These are phyloP conservation scores for Globisporangium iwayamae DNA, from an alignment of 352 stramenopile species.

Conservation along the genomic window DNA sequence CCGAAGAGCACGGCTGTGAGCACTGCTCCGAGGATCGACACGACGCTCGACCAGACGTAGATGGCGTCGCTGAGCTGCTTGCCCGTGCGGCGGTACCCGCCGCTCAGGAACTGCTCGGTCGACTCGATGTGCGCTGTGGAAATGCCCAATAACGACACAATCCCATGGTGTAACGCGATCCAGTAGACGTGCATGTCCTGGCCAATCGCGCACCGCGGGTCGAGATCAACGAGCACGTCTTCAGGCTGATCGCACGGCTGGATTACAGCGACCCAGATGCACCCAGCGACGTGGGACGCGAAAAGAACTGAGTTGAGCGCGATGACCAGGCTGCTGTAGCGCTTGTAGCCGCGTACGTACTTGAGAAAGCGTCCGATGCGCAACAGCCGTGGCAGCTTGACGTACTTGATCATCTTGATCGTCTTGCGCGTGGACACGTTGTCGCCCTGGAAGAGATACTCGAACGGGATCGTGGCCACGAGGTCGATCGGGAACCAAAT, in stretches of 20 bases:
- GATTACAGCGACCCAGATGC: slow-evolving; percentile 55
- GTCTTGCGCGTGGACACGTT: slow-evolving; percentile 54
- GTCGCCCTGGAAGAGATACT: slow-evolving; percentile 40
- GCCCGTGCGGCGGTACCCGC: slow-evolving; percentile 31
- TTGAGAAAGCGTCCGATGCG: slow-evolving; percentile 58
- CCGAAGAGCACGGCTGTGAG: slow-evolving; percentile 48
- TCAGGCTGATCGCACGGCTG: slow-evolving; percentile 29
- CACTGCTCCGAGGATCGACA: slow-evolving; percentile 44
- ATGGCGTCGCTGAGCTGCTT: slow-evolving; percentile 13
- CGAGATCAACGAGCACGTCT: slow-evolving; percentile 14
- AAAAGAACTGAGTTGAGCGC: slow-evolving; percentile 52
- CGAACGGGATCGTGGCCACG: slow-evolving; percentile 52
- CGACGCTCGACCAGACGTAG: slow-evolving; percentile 40
- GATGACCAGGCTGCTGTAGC: slow-evolving; percentile 57
- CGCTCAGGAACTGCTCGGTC: slow-evolving; percentile 45
- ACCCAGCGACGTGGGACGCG: slow-evolving; percentile 44
- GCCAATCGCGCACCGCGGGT: slow-evolving; percentile 25
- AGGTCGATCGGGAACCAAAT: slow-evolving; percentile 67
- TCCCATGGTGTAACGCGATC: slow-evolving; percentile 52
- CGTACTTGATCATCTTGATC: slow-evolving; percentile 77
- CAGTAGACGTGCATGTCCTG: slow-evolving; percentile 49
- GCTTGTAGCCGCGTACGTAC: slow-evolving; percentile 53
- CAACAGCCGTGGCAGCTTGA: slow-evolving; percentile 55
- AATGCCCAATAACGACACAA: slow-evolving; percentile 49
- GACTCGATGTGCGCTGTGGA: slow-evolving; percentile 43